phyloP scores from a whole-genome alignment of 306 rosid species.

The Vachellia pachyceras region DNA sequence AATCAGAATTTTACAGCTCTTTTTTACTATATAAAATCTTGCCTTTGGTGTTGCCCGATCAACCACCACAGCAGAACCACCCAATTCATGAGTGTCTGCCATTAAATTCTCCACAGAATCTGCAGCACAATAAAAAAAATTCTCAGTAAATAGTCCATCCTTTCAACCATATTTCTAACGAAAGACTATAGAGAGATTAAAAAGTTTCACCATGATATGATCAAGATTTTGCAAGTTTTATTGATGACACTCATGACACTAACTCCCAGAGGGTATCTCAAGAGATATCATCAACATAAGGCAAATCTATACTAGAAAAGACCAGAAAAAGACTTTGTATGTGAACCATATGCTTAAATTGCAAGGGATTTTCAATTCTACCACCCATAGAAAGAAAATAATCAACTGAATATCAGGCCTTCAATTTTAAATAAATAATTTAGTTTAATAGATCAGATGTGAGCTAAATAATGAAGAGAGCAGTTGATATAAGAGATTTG shows the following conservation, averaged over 20 bases:
- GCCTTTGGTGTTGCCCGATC: constrained; percentile 98
- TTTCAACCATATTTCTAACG: neutral
- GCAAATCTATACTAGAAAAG: neutral
- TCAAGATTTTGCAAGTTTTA: neutral
- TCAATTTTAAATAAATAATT: no score
- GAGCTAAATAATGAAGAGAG: no score
- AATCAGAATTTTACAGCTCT: constrained; percentile 4
- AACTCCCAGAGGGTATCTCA: neutral
- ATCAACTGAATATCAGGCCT: neutral
- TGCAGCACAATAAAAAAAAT: constrained; percentile 51
- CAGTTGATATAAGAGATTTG: no score
- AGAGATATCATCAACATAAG: neutral
- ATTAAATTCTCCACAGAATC: constrained; percentile 93
- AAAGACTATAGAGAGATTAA: neutral
- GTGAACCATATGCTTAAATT: neutral
- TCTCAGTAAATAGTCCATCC: constrained; percentile 18
- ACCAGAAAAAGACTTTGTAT: neutral
- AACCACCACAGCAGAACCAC: constrained; percentile 90
- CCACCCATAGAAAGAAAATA: neutral
- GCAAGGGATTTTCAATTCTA: neutral
- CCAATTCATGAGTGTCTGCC: constrained; percentile 91
- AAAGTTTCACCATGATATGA: neutral
- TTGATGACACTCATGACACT: neutral
- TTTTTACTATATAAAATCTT: constrained; percentile 42
- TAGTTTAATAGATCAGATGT: no score